These are phyloP conservation scores for Marasmius fiardii DNA, from an alignment of 1,284 basidiomycete genomes.

Conservation along the genomic window DNA sequence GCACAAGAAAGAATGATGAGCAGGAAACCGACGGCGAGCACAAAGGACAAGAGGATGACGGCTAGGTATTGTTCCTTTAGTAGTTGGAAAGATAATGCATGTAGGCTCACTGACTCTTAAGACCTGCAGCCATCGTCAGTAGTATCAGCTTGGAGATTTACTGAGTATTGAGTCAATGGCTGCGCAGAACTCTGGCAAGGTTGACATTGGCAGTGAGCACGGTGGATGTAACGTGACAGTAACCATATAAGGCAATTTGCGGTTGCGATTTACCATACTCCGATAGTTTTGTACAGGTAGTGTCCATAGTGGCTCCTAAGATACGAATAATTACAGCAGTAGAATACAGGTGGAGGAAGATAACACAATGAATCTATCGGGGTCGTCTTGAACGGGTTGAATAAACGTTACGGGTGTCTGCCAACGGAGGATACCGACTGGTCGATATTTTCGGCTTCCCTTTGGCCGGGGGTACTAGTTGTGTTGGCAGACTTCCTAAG, in stretches of 20 bases:
- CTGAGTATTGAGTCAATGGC: neutral
- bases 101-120: constrained; percentile 33
- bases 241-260: neutral
- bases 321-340: neutral
- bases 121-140: constrained; percentile 42
- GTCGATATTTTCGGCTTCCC: constrained; percentile 7
- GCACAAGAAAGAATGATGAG: constrained; percentile 98
- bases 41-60: constrained; percentile 93
- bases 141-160: constrained; percentile 11
- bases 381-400: constrained; percentile 13
- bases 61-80: constrained; percentile 43
- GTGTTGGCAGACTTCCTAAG: constrained; percentile 1
- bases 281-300: no score
- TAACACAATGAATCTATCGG: constrained; percentile 3
- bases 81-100: neutral
- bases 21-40: constrained; percentile 94
- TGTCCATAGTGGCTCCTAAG: no score
- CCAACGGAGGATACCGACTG: constrained; percentile 8
- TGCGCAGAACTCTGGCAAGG: neutral
- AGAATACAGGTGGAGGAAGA: neutral
- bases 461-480: constrained; percentile 1
- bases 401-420: constrained; percentile 15
- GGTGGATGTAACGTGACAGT: neutral
- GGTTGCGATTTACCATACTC: no score
- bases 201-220: neutral